These are phyloP conservation scores for Neobulgaria alba DNA, from an alignment of 2,329 filamentous ascomycete species.

Conservation along the genomic window DNA sequence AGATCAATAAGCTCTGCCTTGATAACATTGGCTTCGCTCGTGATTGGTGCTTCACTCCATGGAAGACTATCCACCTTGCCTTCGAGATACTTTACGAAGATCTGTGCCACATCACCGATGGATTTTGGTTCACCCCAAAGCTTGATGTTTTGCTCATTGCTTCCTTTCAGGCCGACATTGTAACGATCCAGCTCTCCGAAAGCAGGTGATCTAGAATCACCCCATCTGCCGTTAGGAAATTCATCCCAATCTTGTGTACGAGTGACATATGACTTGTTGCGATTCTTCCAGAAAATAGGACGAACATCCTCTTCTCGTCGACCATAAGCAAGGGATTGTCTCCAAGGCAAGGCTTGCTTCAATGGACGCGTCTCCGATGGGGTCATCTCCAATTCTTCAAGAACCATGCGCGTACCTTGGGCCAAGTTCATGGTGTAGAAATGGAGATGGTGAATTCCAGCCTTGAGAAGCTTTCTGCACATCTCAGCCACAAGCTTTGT, in stretches of 20 bases:
- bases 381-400: constrained; percentile 79
- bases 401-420: constrained; percentile 84
- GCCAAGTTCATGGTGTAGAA: constrained; percentile 99
- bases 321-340: constrained; percentile 83
- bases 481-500: constrained; percentile 81
- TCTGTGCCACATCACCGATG: constrained; percentile 68
- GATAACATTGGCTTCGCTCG: constrained; percentile 72
- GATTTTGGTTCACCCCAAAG: constrained; percentile 83
- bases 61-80: constrained; percentile 75
- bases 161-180: constrained; percentile 85
- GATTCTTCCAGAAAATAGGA: constrained; percentile 97
- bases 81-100: constrained; percentile 80
- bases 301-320: constrained; percentile 90
- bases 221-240: constrained; percentile 98
- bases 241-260: constrained; percentile 99
- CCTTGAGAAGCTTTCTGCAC: constrained; percentile 76
- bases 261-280: constrained; percentile 89
- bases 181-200: constrained; percentile 95
- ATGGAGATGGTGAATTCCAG: constrained; percentile 73
- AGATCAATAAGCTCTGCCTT: constrained; percentile 68
- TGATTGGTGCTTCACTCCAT: constrained; percentile 89
- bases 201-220: constrained; percentile 89
- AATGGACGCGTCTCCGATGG: constrained; percentile 70
- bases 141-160: constrained; percentile 91
- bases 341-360: constrained; percentile 90